Evolutionary conservation across 805 yeast species (phyloP).

Genomic region (Ascoidea asiatica): DNA sequence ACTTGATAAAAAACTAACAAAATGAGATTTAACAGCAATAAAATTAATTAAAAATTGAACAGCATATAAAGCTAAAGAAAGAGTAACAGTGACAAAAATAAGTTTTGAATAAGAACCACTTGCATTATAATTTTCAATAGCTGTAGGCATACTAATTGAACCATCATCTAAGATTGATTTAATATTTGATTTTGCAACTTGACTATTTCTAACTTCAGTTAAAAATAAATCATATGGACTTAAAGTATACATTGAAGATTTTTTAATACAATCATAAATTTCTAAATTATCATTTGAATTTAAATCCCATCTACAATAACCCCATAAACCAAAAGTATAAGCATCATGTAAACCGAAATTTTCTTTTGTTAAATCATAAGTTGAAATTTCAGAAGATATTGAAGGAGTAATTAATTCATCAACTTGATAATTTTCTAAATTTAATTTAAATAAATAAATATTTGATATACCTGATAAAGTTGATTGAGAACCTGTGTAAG

Average conservation of each 20-base stretch:
- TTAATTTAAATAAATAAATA: conserved; percentile 34
- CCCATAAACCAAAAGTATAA: conserved; percentile 48
- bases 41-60: conserved; percentile 28
- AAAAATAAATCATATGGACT: conserved; percentile 30
- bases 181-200: conserved; percentile 12
- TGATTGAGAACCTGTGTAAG: conserved; percentile 34
- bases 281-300: conserved; percentile 15
- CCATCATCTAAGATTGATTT: conserved; percentile 15
- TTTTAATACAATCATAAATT: conserved; percentile 34
- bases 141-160: conserved; percentile 37
- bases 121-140: conserved; percentile 30
- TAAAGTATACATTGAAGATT: conserved; percentile 42
- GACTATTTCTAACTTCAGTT: conserved; percentile 11
- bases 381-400: conserved; percentile 9
- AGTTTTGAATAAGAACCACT: conserved; percentile 36
- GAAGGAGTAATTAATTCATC: conserved; percentile 9
- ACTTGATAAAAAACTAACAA: conserved; percentile 30
- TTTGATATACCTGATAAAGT: conserved; percentile 26
- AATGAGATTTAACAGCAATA: conserved; percentile 31
- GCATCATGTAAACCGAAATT: conserved; percentile 28
- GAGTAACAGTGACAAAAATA: conserved; percentile 40
- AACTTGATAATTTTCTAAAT: conserved; percentile 22
- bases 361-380: conserved; percentile 6
- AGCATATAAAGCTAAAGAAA: conserved; percentile 31
- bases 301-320: conserved; percentile 39